Base-by-base conservation (phyloP, 352 stramenopile genomes). In the Elongisporangium anandrum region DNA sequence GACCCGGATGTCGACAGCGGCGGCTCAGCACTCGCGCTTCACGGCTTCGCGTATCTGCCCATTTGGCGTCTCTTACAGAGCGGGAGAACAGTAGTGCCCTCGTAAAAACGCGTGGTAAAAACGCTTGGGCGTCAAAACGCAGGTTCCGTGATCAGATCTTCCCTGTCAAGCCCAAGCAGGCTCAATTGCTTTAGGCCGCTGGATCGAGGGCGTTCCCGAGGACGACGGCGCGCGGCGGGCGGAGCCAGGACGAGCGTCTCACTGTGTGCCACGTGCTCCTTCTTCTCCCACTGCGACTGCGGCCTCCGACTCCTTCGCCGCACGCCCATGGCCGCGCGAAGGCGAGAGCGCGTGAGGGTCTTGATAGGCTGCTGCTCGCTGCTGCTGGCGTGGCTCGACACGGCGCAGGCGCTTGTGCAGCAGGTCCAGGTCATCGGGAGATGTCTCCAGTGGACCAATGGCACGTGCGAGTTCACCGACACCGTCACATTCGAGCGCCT, bases 371-470 rank as follows among this genome's bases (percentile, higher is more conserved):
- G 51, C 50, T 60, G 54, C 24, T 45, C 59, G 49, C 49, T 57
- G 24, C 20, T 45, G 24, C 17, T 19, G 52, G 8, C 23, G n/a
- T 50, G 17, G 47, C 48, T 54, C 24, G 21, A 56, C 16, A 24
- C 22, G 20, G 50, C 29, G 16, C 4, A 55, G 4, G 74, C 75
- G 23, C 58, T 85, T 50, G 70, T 85, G 58, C 73, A 87, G 62
- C 79, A 92, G 56, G 78, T 54, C 54, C 76, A 88, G 60, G 52
- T 87, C 41, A 65, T 90, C 34, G 82, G 79, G n/a, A 66, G 75
- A 19, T 92, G 82, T 61, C 59, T 74, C 10, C 24, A 63, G 45
- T 92, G 82, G 82, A 24, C 41, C 22, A 76, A 81, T 57, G 70
- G 63, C 56, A 69, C 71, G 45, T 94, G 85, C 55, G 62, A 47